Conservation (phyloP, 1,284 basidiomycete species). For the Termitomyces sp. region DNA sequence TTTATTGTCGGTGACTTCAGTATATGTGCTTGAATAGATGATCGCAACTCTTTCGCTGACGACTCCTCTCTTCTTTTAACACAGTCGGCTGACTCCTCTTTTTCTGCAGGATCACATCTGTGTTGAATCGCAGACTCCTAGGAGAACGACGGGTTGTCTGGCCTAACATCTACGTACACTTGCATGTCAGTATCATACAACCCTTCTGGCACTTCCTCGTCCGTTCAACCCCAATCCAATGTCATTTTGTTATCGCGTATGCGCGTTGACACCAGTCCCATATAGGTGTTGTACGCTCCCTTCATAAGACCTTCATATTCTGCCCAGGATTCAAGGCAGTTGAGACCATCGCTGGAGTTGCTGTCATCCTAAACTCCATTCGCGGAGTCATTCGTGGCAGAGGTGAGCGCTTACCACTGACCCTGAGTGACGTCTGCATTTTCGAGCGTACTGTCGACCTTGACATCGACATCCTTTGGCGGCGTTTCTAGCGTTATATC, state of each 20-base stretch:
- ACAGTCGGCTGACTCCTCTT: conserved; percentile 1
- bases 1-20: conserved; percentile 68
- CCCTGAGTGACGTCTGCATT: background rate
- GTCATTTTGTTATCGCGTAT: conserved; percentile 3
- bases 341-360: background rate
- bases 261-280: conserved; percentile 8
- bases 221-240: conserved; percentile 10
- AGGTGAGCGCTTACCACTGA: conserved; percentile 6
- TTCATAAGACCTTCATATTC: background rate
- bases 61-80: conserved; percentile 2
- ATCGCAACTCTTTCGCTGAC: conserved; percentile 36
- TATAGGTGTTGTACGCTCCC: conserved; percentile 3
- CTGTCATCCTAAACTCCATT: background rate
- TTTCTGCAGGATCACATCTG: background rate
- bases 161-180: conserved; percentile 11
- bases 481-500: background rate
- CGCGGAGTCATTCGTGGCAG: background rate
- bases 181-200: conserved; percentile 13
- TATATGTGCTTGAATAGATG: conserved; percentile 27
- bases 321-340: background rate
- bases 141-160: background rate
- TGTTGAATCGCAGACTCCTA: background rate
- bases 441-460: background rate
- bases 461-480: background rate
- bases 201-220: conserved; percentile 3